A percentile compares a stretch with the other conserved stretches of the same genome.
phyloP scores from a whole-genome alignment of 2,329 filamentous ascomycete genomes.

The Sclerotinia glacialis region DNA sequence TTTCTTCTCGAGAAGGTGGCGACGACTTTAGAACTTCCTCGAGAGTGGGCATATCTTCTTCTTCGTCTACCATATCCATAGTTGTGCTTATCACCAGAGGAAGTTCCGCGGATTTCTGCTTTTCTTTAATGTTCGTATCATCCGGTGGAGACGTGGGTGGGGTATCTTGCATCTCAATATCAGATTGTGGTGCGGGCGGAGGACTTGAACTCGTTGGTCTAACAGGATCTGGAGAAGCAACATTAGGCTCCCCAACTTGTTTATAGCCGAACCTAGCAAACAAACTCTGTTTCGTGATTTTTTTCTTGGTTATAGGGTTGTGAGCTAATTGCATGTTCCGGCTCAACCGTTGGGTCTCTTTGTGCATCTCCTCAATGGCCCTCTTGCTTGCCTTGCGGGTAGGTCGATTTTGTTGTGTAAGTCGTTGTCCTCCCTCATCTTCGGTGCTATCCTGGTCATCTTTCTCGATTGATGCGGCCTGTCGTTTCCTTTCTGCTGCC shows the following conservation, averaged over 20 bases:
- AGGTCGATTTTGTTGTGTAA: constrained; percentile 69
- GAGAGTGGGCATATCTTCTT: constrained; percentile 27
- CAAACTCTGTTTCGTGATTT: constrained; percentile 77
- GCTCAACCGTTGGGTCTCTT: constrained; percentile 87
- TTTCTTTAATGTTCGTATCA: constrained; percentile 31
- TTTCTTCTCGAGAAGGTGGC: constrained; percentile 43
- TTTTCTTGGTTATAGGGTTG: constrained; percentile 87
- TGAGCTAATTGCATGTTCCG: constrained; percentile 89
- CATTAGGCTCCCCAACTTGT: constrained; percentile 39
- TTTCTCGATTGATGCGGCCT: constrained; percentile 51
- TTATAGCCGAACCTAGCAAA: constrained; percentile 81
- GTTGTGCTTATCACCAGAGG: constrained; percentile 11
- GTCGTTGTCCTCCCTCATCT: constrained; percentile 59
- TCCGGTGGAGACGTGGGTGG: constrained; percentile 66
- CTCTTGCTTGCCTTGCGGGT: constrained; percentile 89
- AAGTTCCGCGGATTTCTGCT: constrained; percentile 23
- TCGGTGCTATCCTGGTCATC: constrained; percentile 56
- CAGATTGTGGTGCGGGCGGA: constrained; percentile 44
- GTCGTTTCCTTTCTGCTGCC: constrained; percentile 43
- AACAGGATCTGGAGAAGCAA: constrained; percentile 38
- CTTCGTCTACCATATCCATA: constrained; percentile 10
- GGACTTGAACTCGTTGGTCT: constrained; percentile 56
- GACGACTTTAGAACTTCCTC: constrained; percentile 30
- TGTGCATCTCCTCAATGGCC: constrained; percentile 89
- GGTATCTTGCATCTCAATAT: constrained; percentile 57